These are phyloP conservation scores for Westerdykella ornata DNA, from an alignment of 2,329 filamentous ascomycete species.

Conservation along the genomic window DNA sequence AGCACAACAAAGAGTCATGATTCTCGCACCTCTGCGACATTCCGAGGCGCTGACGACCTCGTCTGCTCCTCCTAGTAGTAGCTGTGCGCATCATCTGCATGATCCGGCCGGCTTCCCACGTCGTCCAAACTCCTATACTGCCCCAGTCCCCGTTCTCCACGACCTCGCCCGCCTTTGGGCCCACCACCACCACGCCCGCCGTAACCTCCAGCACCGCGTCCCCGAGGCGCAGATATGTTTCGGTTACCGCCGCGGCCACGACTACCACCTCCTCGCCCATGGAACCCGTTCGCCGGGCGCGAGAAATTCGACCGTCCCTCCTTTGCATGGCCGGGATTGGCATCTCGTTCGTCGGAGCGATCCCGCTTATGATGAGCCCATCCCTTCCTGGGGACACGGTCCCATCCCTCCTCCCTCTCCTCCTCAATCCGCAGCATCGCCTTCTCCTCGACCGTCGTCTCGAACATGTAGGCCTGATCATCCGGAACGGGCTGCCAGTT, in stretches of 20 bases:
- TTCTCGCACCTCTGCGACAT: too few relatives aligned
- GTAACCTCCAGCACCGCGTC: constrained; percentile 40
- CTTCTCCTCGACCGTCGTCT: constrained; percentile 81
- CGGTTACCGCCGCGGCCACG: constrained; percentile 26
- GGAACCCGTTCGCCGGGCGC: constrained; percentile 13
- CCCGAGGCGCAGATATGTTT: constrained; percentile 30
- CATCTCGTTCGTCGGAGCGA: constrained; percentile 20
- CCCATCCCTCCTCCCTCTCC: constrained; percentile 40
- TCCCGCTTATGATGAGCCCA: constrained; percentile 7
- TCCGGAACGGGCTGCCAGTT: constrained; percentile 72
- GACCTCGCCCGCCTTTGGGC: constrained; percentile 22
- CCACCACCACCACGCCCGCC: constrained; percentile 35
- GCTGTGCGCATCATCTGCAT: constrained; percentile 26
- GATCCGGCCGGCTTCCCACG: constrained; percentile 23
- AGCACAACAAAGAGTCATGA: too few relatives aligned
- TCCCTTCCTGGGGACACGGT: constrained; percentile 44
- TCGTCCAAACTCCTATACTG: constrained; percentile 43
- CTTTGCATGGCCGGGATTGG: constrained; percentile 16
- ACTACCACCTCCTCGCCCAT: constrained; percentile 30
- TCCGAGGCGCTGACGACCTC: too few relatives aligned
- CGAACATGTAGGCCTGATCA: constrained; percentile 68
- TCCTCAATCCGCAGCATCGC: constrained; percentile 73
- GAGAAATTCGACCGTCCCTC: constrained; percentile 23
- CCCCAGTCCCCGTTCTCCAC: constrained; percentile 25
- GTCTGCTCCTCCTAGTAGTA: constrained; percentile 19